A percentile compares a stretch with the other conserved stretches of the same genome.
phyloP scores from a whole-genome alignment of 345 rosid genomes.

The Salix purpurea region DNA sequence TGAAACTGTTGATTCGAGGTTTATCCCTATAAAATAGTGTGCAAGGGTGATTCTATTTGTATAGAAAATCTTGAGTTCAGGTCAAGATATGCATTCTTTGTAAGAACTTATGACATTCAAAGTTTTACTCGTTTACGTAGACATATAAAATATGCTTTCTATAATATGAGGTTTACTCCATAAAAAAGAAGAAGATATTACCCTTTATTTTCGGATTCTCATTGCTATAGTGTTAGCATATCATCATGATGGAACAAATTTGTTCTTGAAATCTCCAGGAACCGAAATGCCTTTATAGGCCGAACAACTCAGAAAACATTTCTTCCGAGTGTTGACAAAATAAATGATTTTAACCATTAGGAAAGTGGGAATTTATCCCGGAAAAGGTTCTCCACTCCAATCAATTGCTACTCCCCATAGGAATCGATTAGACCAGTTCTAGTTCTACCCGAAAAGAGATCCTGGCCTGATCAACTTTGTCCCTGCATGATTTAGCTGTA shows the following conservation, averaged over 20 bases:
- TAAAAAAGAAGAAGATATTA: not conserved
- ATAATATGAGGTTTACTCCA: no score
- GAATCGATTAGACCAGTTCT: constrained; percentile 1
- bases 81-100: accelerated
- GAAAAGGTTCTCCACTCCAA: not conserved
- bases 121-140: no score
- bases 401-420: not conserved
- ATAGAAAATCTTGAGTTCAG: no score
- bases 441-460: not conserved
- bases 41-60: not conserved
- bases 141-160: accelerated
- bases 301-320: not conserved
- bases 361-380: not conserved
- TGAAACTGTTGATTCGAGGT: not conserved
- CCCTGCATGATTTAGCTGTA: not conserved
- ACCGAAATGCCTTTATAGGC: not conserved
- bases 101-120: accelerated
- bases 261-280: no score
- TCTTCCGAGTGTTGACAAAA: not conserved
- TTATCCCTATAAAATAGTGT: not conserved
- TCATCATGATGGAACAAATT: not conserved
- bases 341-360: not conserved
- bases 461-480: not conserved
- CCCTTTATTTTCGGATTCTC: not conserved
- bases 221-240: not conserved